Percentiles rank a stretch among this genome's conserved stretches.
Evolutionary conservation across 1,139 yeast species (phyloP).

Genomic region (Blastobotrys indianensis): DNA sequence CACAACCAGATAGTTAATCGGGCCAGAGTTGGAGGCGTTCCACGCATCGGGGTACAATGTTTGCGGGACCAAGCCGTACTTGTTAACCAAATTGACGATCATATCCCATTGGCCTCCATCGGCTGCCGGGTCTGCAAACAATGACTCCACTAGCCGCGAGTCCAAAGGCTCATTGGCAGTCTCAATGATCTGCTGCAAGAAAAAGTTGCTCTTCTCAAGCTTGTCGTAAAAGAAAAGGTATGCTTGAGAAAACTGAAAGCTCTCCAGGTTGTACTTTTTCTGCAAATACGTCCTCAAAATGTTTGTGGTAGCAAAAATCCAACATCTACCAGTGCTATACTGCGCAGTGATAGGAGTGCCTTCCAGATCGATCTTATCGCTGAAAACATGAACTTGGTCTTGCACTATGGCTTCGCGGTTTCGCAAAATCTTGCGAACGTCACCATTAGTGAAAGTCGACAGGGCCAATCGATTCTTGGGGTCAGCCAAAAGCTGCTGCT

Average conservation of each 20-base stretch:
- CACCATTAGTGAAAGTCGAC: constrained; percentile 50
- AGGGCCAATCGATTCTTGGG: constrained; percentile 56
- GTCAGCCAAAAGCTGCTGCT: constrained; percentile 42
- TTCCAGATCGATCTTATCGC: constrained; percentile 46
- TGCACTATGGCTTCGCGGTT: constrained; percentile 34
- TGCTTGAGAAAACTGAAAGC: constrained; percentile 54
- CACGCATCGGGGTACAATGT: constrained; percentile 56
- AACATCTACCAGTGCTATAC: constrained; percentile 56
- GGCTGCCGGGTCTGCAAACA: constrained; percentile 48
- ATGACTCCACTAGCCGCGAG: constrained; percentile 46
- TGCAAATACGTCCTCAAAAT: constrained; percentile 53
- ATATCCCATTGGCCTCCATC: constrained; percentile 77
- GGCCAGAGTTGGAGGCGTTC: constrained; percentile 46
- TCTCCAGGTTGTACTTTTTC: constrained; percentile 46
- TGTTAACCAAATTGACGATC: constrained; percentile 55
- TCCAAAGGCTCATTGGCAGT: constrained; percentile 51
- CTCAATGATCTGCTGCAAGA: constrained; percentile 53
- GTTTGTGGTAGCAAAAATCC: constrained; percentile 64
- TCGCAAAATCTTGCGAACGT: constrained; percentile 43
- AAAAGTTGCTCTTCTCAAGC: constrained; percentile 54
- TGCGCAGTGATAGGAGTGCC: constrained; percentile 60
- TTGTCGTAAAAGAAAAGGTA: constrained; percentile 53
- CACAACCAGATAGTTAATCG: constrained; percentile 47
- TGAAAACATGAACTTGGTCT: constrained; percentile 47
- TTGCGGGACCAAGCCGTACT: constrained; percentile 60